Conservation (phyloP, 176 grass and related monocot genomes). For the Urochloa ruziziensis region DNA sequence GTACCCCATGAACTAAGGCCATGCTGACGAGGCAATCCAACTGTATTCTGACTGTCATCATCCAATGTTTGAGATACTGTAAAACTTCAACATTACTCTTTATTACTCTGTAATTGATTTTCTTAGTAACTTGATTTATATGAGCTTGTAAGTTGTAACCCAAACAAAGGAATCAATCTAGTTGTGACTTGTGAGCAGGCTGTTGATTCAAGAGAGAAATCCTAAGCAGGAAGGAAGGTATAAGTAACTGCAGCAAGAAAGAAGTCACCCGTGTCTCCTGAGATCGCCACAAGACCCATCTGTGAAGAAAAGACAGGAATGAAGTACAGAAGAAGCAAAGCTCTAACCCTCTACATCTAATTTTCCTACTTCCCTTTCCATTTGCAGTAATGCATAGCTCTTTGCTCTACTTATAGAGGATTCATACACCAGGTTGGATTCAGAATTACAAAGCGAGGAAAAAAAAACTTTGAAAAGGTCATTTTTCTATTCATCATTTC, state of each 20-base stretch:
- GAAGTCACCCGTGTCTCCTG: slow-evolving; percentile 25
- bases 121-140: neutral
- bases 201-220: slow-evolving; percentile 30
- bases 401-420: slow-evolving; percentile 49
- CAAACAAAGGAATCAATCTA: neutral
- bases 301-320: slow-evolving; percentile 54
- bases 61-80: neutral
- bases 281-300: slow-evolving; percentile 35
- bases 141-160: neutral
- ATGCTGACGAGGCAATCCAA: neutral
- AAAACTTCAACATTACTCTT: neutral
- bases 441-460: slow-evolving; percentile 15
- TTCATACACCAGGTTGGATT: slow-evolving; percentile 22
- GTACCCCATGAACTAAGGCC: neutral
- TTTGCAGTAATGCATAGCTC: slow-evolving; percentile 15
- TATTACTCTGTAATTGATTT: neutral
- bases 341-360: slow-evolving; percentile 14
- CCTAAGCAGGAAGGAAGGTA: slow-evolving; percentile 48
- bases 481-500: neutral
- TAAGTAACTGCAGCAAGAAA: slow-evolving; percentile 45
- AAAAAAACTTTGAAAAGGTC: slow-evolving; percentile 32
- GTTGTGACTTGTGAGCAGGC: slow-evolving; percentile 3
- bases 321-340: slow-evolving; percentile 55
- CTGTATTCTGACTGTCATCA: neutral
- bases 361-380: slow-evolving; percentile 12